Evolutionary conservation across 495 filamentous ascomycete species (phyloP), one percentile per base, ranked within the genome.

Genomic region (Aspergillus bertholletiae): DNA sequence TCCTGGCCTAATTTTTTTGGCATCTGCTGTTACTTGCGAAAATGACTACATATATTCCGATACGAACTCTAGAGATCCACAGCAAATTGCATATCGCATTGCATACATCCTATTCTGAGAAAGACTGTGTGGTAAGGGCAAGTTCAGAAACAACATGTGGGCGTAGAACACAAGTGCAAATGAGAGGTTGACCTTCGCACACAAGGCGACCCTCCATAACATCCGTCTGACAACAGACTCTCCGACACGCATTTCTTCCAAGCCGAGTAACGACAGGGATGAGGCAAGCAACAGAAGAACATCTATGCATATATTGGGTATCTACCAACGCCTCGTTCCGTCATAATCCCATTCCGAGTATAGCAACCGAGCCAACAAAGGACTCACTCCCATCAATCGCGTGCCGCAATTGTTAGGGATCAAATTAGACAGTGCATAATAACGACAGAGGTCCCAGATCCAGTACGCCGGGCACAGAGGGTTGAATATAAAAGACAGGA

Each of bases 321-420:
- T 78, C 73, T 76, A 73, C 66, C 71, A 75, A 76, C 72, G 72
- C 74, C 72, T 70, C 72, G 69, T 74, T 73, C 71, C 71, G 57
- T 74, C 72, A 69, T 74, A 62, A 74, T 74, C 67, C 73, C 62
- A 62, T 66, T 65, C 62, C 35, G 51, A 65, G 58, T 56, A 66
- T 63, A 69, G 54, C 64, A 58, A 66, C 66, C 65, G 62, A 66
- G 54, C 56, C 57, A 52, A 50, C 43, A 54, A 48, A 66, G 50
- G 55, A n/a, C 62, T 56, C 62, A 59, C 61, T 55, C 61, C 63
- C 53, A 56, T 56, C 40, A 37, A 65, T 53, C 62, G 59, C 55
- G 50, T 52, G 56, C 51, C 53, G 54, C 50, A 46, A 50, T 49
- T 55, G 43, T 28, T 35, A 47, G 56, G 60, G 51, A 55, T 55